phyloP scores from a whole-genome alignment of 768 basidiomycete genomes.

The Collybiopsis confluens region DNA sequence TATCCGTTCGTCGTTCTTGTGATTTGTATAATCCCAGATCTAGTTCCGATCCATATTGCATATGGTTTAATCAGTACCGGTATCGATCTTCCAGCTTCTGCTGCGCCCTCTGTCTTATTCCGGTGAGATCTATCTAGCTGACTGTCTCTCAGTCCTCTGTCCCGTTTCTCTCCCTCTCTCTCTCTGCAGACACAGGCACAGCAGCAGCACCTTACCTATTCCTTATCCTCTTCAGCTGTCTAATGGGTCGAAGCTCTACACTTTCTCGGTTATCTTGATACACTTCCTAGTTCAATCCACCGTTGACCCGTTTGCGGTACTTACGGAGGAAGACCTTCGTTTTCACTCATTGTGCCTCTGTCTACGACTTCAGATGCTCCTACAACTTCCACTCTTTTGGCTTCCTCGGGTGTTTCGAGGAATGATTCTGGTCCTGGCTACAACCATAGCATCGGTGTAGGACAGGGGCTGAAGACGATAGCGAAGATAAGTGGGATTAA shows the following conservation, averaged over 20 bases:
- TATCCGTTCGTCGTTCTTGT: not conserved
- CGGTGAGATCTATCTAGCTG: too few species aligned
- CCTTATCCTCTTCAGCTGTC: constrained; percentile 64
- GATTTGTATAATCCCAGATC: too few species aligned
- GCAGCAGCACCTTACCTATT: constrained; percentile 63
- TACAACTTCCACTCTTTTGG: constrained; percentile 4
- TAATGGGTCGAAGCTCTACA: constrained; percentile 71
- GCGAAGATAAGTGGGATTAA: not conserved
- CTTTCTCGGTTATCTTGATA: constrained; percentile 81
- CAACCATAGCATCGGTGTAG: too few species aligned
- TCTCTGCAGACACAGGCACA: constrained; percentile 62
- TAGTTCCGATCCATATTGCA: too few species aligned
- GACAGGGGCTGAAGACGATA: too few species aligned
- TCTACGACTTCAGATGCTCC: not conserved
- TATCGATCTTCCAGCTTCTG: too few species aligned
- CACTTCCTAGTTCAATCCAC: constrained; percentile 79
- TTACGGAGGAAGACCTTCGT: constrained; percentile 75
- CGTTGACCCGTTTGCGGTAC: constrained; percentile 81
- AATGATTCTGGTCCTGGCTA: not conserved
- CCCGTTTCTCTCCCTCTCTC: too few species aligned
- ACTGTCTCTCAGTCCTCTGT: too few species aligned
- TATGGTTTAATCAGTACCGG: too few species aligned
- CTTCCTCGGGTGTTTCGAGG: not conserved
- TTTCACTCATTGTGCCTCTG: constrained; percentile 73
- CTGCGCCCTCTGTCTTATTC: too few species aligned